Conservation (phyloP, 345 rosid species). For the Pistacia atlantica region DNA sequence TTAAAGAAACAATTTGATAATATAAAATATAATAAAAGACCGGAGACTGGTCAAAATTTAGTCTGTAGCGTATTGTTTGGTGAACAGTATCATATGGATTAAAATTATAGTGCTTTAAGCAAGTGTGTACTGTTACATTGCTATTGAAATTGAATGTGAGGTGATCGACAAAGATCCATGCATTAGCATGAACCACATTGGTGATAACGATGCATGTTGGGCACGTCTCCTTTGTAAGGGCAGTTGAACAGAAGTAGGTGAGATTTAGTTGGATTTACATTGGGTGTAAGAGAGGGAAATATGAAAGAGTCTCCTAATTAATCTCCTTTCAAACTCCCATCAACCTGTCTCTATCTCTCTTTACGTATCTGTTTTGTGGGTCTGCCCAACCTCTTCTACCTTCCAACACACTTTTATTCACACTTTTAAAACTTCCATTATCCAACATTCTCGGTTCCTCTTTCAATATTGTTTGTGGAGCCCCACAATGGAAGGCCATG, state of each 20-base stretch:
- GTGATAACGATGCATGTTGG: conserved; percentile 41
- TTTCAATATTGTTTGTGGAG: conserved; percentile 18
- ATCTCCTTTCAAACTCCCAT: conserved; percentile 15
- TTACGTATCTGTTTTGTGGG: conserved; percentile 21
- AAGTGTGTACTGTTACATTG: not conserved
- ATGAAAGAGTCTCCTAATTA: not conserved
- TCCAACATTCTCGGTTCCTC: conserved; percentile 29
- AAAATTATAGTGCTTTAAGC: not conserved
- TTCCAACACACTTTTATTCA: conserved; percentile 20
- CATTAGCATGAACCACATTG: conserved; percentile 14
- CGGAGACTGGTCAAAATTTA: not conserved
- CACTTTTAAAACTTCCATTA: conserved; percentile 8
- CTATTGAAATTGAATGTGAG: too few relatives aligned
- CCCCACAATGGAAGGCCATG: conserved; percentile 41
- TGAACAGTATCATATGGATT: conserved; percentile 21
- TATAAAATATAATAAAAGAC: not conserved
- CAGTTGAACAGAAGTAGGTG: conserved; percentile 77
- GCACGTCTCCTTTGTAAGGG: conserved; percentile 39
- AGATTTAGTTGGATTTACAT: conserved; percentile 58
- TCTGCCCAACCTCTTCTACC: conserved; percentile 57
- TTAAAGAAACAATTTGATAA: not conserved
- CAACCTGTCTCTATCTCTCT: conserved; percentile 13
- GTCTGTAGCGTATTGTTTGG: conserved; percentile 17
- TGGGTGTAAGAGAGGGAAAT: conserved; percentile 21
- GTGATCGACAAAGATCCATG: not conserved